Conservation (phyloP, 805 yeast genomes). For the Clavispora fructus region DNA sequence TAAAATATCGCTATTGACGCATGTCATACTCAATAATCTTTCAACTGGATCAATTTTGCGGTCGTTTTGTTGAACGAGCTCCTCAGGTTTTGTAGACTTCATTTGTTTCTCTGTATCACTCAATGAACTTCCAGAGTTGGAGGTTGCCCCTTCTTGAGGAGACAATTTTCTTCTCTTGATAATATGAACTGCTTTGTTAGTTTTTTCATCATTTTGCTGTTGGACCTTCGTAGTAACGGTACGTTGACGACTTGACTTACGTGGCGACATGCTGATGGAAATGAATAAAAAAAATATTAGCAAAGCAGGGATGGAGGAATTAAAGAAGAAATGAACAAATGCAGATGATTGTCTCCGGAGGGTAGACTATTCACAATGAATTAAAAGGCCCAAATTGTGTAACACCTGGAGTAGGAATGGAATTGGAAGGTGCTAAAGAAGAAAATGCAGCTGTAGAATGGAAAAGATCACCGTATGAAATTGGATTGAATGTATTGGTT, state of each 20-base stretch:
- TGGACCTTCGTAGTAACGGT: constrained; percentile 18
- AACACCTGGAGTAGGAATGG: neutral
- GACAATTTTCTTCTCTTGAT: constrained; percentile 1
- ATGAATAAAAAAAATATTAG: neutral
- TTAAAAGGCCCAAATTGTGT: neutral
- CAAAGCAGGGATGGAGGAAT: neutral
- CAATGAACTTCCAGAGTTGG: neutral
- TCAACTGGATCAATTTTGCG: constrained; percentile 41
- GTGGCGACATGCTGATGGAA: constrained; percentile 15
- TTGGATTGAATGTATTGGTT: neutral
- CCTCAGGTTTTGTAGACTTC: constrained; percentile 2
- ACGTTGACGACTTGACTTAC: constrained; percentile 30
- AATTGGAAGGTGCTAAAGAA: neutral
- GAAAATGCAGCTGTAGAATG: neutral
- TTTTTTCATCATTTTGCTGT: constrained; percentile 3
- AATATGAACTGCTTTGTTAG: constrained; percentile 6
- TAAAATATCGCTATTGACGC: constrained; percentile 26
- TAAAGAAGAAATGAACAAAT: constrained; percentile 1
- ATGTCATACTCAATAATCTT: constrained; percentile 33
- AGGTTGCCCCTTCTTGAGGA: neutral
- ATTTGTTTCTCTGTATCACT: constrained; percentile 5
- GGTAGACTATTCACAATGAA: neutral
- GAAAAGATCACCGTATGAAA: neutral
- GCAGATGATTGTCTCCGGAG: neutral
- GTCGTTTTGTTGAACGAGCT: constrained; percentile 3